Base-by-base conservation (phyloP, 495 filamentous ascomycete genomes). In the Penicillium desertorum region DNA sequence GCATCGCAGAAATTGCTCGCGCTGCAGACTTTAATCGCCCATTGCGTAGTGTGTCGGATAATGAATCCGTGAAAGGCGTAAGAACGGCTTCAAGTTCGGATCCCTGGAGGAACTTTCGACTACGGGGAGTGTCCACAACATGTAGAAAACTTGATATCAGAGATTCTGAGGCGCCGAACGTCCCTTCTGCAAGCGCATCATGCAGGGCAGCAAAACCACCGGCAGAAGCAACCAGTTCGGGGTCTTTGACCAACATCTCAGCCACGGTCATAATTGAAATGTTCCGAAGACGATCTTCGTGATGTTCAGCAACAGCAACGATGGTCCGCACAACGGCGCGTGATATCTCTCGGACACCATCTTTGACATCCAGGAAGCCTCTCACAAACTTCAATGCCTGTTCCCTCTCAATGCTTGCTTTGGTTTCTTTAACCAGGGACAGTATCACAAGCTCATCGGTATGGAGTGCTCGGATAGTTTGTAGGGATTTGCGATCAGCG, bases 351-450 rank as follows among this genome's bases (percentile, higher is more conserved):
- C 80, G 80, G 6, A 95, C 88, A 14, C 94, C 94, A 60, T 90
- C 91, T 66, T 97, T 96, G 62, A 98, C 90, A 61, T 98, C 95
- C 23, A 98, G 77, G 69, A 98, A 98, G 7, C 92, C 90, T 55
- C 94, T 83, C 23, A 97, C 89, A 72, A 98, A 97, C 68, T 98
- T 98, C 60, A 98, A 71, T 1, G 94, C 94, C 72, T 98, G 94
- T 69, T 98, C 94, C 45, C 94, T 86, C 74, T 98, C 94, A 44
- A 98, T 90, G 67, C 91, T 94, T 11, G 93, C 88, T 67, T 96
- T 97, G 67, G 90, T 88, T 66, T 97, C 92, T 67, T 97, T 97
- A 59, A 92, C 88, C 25, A 98, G 80, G 8, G 94, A 96, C 67
- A 92, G 72, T 50, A 95, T 91, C 7, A 96, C 92, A 25, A 98